phyloP scores from a whole-genome alignment of 805 yeast species.

The Lipomyces kockii region DNA sequence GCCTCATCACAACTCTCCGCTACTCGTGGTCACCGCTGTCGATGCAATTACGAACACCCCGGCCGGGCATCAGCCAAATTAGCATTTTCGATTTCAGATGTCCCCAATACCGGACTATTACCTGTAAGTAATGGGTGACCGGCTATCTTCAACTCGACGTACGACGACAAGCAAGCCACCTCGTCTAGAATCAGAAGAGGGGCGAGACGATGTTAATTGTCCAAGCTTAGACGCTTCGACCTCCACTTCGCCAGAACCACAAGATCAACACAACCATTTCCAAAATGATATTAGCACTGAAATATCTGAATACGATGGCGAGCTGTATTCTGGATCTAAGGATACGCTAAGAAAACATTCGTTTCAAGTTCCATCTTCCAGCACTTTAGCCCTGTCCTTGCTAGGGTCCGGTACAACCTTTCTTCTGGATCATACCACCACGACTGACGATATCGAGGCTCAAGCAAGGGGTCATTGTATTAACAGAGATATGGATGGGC shows the following conservation, averaged over 20 bases:
- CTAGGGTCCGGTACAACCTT: background rate
- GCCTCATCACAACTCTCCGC: background rate
- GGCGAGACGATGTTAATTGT: background rate
- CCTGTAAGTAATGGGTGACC: background rate
- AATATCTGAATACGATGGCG: background rate
- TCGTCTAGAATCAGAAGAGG: background rate
- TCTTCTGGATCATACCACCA: background rate
- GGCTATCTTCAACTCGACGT: background rate
- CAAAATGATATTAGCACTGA: background rate
- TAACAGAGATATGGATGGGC: background rate
- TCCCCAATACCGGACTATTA: background rate
- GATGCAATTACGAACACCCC: no score
- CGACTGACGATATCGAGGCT: background rate
- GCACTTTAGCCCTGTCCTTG: background rate
- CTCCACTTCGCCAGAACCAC: background rate
- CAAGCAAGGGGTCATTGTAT: background rate
- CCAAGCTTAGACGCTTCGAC: background rate
- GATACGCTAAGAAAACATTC: background rate
- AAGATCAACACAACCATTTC: background rate
- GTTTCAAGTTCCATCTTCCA: background rate
- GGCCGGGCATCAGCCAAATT: background rate
- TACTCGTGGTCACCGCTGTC: no score
- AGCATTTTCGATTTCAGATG: background rate
- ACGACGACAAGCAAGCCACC: background rate
- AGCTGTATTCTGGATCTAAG: background rate